These are phyloP conservation scores for Modicella reniformis DNA, from an alignment of 371 early-diverging fungal genomes.

Conservation along the genomic window DNA sequence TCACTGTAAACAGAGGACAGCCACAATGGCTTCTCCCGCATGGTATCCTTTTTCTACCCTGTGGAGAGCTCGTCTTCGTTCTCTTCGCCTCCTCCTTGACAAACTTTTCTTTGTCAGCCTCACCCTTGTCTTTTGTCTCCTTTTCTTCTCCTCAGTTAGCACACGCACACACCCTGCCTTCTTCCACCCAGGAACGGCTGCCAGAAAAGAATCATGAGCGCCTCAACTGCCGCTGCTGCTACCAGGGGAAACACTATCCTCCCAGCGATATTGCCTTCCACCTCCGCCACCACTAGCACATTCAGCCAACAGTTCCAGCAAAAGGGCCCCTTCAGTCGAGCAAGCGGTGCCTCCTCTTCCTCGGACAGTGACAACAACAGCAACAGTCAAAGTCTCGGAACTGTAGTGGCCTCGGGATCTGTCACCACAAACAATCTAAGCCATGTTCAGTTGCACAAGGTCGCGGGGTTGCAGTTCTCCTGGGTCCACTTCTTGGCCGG, in stretches of 20 bases:
- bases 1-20: too few relatives aligned
- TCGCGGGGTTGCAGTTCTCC: constrained; percentile 53
- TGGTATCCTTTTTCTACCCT: too few relatives aligned
- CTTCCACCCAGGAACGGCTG: too few relatives aligned
- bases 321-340: constrained; percentile 22
- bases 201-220: constrained; percentile 31
- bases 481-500: constrained; percentile 85
- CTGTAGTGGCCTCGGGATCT: constrained; percentile 4
- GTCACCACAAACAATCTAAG: not conserved
- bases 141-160: too few relatives aligned
- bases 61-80: too few relatives aligned
- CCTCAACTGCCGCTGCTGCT: constrained; percentile 49
- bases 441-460: constrained; percentile 17
- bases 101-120: too few relatives aligned
- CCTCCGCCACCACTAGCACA: constrained; percentile 43
- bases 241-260: constrained; percentile 44
- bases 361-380: constrained; percentile 12
- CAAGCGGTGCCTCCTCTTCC: constrained; percentile 5
- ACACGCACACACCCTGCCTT: too few relatives aligned
- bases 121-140: too few relatives aligned
- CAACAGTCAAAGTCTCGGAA: not conserved
- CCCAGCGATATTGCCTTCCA: constrained; percentile 47
- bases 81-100: too few relatives aligned
- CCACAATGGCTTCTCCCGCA: too few relatives aligned
- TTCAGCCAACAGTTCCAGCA: constrained; percentile 34